Conservation (phyloP, 768 basidiomycete genomes). For the Piloderma croceum region DNA sequence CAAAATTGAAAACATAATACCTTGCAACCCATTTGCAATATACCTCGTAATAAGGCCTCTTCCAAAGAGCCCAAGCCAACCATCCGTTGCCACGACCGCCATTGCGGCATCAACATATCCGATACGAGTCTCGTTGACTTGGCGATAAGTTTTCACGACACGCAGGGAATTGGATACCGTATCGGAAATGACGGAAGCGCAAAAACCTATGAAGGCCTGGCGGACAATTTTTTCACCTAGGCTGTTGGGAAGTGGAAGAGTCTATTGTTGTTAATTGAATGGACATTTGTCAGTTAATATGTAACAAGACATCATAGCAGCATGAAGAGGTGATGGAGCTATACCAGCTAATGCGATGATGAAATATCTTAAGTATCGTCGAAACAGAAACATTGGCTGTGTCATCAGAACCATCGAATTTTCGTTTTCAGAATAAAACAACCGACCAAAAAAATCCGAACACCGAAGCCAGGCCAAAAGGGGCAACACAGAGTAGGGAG, state of each 20-base stretch:
- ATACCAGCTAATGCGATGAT: no score
- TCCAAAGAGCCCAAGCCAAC: conserved; percentile 75
- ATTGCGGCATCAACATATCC: conserved; percentile 75
- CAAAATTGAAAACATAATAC: conserved; percentile 83
- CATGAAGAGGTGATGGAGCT: no score
- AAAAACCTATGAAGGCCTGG: conserved; percentile 89
- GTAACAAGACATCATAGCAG: no score
- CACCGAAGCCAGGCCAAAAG: no score
- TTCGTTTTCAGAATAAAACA: no score
- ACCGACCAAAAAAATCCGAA: no score
- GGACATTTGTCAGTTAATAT: no score
- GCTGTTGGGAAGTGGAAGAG: conserved; percentile 52
- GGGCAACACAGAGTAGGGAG: no score
- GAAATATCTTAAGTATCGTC: no score
- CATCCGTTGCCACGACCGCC: conserved; percentile 71
- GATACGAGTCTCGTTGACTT: conserved; percentile 79
- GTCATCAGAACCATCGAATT: no score
- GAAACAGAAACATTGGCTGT: no score
- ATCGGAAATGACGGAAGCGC: conserved; percentile 80
- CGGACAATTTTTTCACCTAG: conserved; percentile 58
- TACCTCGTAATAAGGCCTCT: conserved; percentile 88
- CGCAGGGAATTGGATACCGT: conserved; percentile 82
- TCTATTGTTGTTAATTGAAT: no score
- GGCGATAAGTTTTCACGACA: conserved; percentile 93
- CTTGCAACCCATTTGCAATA: conserved; percentile 86